Evolutionary conservation across 768 basidiomycete genomes (phyloP).

Genomic region (Auricularia sp.): DNA sequence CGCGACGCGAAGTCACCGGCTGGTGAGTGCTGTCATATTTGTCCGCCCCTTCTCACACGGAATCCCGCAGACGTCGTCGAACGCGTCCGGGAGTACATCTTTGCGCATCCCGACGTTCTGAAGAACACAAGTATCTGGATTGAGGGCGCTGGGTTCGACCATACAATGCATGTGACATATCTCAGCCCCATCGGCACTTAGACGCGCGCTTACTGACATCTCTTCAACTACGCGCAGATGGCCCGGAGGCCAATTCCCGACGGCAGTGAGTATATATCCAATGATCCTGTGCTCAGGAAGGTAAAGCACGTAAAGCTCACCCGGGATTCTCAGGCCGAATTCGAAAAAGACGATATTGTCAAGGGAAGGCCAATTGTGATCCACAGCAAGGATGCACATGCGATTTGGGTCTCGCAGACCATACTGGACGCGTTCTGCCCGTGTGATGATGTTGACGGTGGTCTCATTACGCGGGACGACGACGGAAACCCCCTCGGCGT

Average conservation of each 20-base stretch:
- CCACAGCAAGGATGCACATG: constrained; percentile 73
- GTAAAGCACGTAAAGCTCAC: constrained; percentile 31
- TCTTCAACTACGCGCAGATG: constrained; percentile 29
- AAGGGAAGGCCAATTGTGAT: constrained; percentile 63
- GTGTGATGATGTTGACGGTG: constrained; percentile 49
- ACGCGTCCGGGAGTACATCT: constrained; percentile 49
- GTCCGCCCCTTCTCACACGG: background rate
- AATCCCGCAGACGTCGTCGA: constrained; percentile 46
- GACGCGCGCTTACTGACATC: background rate
- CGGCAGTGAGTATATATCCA: constrained; percentile 40
- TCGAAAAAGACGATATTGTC: constrained; percentile 23
- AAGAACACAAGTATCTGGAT: constrained; percentile 58
- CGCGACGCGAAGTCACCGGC: constrained; percentile 45
- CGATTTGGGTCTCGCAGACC: constrained; percentile 72
- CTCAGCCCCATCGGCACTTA: background rate
- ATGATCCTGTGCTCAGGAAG: background rate
- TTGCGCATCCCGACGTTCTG: constrained; percentile 43
- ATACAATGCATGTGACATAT: constrained; percentile 39
- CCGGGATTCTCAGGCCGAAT: constrained; percentile 37
- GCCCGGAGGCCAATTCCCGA: constrained; percentile 54
- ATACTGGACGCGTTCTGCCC: constrained; percentile 36
- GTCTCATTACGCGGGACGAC: constrained; percentile 58
- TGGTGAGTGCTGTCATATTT: constrained; percentile 30
- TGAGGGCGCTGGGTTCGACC: constrained; percentile 89
- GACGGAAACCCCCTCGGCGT: constrained; percentile 65